phyloP scores from a whole-genome alignment of 2,329 filamentous ascomycete genomes.

The Penicillium hordei region DNA sequence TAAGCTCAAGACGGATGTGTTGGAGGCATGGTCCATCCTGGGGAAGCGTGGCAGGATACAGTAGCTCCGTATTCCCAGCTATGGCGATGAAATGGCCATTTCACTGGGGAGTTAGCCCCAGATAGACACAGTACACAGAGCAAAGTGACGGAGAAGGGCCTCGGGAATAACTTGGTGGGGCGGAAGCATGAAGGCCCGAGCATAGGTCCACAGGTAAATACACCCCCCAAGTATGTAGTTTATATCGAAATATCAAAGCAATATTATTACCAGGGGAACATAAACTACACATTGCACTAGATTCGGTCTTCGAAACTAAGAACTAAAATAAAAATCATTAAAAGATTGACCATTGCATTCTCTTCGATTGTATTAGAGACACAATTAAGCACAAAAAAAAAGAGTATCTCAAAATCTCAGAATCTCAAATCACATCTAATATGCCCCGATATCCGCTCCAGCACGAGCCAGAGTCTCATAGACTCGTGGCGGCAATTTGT shows the following conservation, averaged over 20 bases:
- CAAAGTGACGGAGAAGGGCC: not conserved
- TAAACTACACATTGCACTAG: not conserved
- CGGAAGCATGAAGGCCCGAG: not conserved
- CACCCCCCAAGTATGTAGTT: no score
- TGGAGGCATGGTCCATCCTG: conserved; percentile 36
- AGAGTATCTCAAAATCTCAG: not conserved
- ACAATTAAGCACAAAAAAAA: not conserved
- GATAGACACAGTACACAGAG: not conserved
- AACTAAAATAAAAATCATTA: not conserved
- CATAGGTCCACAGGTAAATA: not conserved
- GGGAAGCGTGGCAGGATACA: conserved; percentile 4
- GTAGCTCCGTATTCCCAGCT: not conserved
- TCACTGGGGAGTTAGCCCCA: not conserved
- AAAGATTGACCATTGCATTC: not conserved
- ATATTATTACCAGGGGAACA: not conserved
- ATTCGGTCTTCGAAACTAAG: not conserved
- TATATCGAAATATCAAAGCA: not conserved
- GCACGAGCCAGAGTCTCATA: conserved; percentile 86
- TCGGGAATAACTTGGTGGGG: not conserved
- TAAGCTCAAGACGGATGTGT: conserved; percentile 24
- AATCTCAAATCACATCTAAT: conserved; percentile 24
- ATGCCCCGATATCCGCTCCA: conserved; percentile 62
- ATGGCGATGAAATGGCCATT: conserved; percentile 2
- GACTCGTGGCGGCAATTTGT: conserved; percentile 80
- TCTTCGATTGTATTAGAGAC: not conserved